Evolutionary conservation across 2,329 filamentous ascomycete species (phyloP).

Genomic region (Cryphonectria carpinicola): DNA sequence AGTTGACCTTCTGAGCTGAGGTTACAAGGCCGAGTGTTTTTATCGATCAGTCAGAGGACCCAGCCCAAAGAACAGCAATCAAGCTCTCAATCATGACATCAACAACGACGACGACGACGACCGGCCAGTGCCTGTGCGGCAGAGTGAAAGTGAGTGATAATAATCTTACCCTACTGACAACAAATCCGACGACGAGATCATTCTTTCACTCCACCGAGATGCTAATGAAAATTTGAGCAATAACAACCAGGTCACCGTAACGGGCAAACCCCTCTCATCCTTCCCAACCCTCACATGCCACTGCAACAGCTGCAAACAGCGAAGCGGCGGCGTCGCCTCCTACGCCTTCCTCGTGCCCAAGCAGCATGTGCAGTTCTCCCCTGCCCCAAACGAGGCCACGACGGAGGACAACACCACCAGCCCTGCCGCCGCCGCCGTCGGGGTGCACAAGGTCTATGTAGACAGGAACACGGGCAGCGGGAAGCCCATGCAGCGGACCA

Average conservation of each 20-base stretch:
- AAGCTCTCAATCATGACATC: neutral
- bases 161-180: too few relatives aligned
- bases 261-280: slow-evolving; percentile 13
- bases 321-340: slow-evolving; percentile 24
- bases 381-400: slow-evolving; percentile 2
- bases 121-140: slow-evolving; percentile 26
- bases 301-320: slow-evolving; percentile 25
- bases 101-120: slow-evolving; percentile 9
- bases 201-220: neutral
- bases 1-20: neutral
- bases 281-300: slow-evolving; percentile 28
- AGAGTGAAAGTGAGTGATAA: slow-evolving; percentile 20
- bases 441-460: slow-evolving; percentile 22
- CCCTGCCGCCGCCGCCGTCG: neutral
- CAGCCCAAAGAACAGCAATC: neutral
- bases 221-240: neutral
- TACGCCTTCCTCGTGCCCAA: slow-evolving; percentile 28
- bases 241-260: slow-evolving; percentile 21
- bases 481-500: slow-evolving; percentile 26
- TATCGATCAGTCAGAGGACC: neutral
- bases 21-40: neutral
- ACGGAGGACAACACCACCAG: neutral
- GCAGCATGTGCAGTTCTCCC: slow-evolving; percentile 20
- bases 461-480: slow-evolving; percentile 23
- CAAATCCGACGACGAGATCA: neutral